phyloP scores from a whole-genome alignment of 352 stramenopile genomes.

The Globisporangium takayamanum region DNA sequence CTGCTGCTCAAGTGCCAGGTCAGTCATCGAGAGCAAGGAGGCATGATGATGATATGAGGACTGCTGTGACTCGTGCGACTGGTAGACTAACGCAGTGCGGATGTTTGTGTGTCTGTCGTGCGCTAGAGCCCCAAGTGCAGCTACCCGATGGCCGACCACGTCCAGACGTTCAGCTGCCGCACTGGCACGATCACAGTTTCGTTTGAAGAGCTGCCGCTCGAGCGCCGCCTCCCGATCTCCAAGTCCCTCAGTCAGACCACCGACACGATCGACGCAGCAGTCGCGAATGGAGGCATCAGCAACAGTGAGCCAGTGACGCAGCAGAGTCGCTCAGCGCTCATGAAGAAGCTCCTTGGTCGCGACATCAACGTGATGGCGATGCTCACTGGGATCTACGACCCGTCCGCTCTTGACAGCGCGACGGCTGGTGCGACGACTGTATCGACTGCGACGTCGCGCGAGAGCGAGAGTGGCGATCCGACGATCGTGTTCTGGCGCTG shows the following conservation, averaged over 20 bases:
- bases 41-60: not conserved
- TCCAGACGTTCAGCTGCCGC: conserved; percentile 74
- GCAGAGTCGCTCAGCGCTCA: conserved; percentile 17
- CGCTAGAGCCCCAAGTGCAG: conserved; percentile 71
- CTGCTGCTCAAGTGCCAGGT: conserved; percentile 76
- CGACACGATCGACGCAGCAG: conserved; percentile 12
- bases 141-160: conserved; percentile 75
- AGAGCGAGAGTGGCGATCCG: conserved; percentile 27
- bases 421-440: conserved; percentile 3
- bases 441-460: conserved; percentile 6
- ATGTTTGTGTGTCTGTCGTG: not conserved
- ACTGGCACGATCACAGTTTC: conserved; percentile 72
- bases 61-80: too few relatives aligned
- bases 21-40: conserved; percentile 9
- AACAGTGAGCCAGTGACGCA: not conserved
- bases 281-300: not conserved
- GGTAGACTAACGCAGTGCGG: not conserved
- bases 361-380: conserved; percentile 44
- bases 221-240: conserved; percentile 31
- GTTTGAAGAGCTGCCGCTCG: conserved; percentile 75
- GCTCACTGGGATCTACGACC: conserved; percentile 29
- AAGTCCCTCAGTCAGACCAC: conserved; percentile 32
- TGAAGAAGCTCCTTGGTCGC: conserved; percentile 19
- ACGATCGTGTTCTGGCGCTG: conserved; percentile 96
- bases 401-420: conserved; percentile 10